These are phyloP conservation scores for Cladosporium phlei DNA, from an alignment of 2,329 filamentous ascomycete genomes.

Conservation along the genomic window DNA sequence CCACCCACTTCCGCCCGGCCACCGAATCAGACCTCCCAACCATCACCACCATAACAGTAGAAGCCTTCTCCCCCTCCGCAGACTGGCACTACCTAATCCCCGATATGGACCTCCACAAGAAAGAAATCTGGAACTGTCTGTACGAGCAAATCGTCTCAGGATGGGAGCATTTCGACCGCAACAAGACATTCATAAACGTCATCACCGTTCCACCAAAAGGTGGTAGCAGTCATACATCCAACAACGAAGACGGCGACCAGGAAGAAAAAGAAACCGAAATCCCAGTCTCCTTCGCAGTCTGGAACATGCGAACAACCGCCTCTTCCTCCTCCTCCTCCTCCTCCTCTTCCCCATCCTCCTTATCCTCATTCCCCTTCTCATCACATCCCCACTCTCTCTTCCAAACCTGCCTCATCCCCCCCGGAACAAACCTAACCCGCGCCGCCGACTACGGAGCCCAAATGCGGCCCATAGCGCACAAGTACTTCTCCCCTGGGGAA, in stretches of 20 bases:
- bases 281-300: conserved; percentile 1
- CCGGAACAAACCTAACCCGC: conserved; percentile 2
- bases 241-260: neutral
- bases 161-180: neutral
- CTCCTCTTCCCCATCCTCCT: neutral
- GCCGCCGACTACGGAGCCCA: neutral
- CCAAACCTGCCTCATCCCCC: neutral
- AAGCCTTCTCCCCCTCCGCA: conserved; percentile 6
- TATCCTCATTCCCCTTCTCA: too few species aligned
- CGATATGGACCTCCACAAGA: neutral
- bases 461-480: neutral
- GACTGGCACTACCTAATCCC: conserved; percentile 4
- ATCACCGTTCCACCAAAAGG: neutral
- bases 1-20: neutral
- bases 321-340: neutral
- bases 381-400: neutral
- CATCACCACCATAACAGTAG: neutral
- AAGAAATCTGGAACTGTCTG: neutral
- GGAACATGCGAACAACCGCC: neutral
- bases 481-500: conserved; percentile 6
- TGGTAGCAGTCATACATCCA: too few species aligned
- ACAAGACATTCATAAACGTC: neutral
- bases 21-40: neutral
- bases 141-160: neutral
- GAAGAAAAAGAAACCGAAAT: neutral